Evolutionary conservation across 345 rosid genomes (phyloP), one percentile per base, ranked within the genome.

Genomic region (Eucalyptus lansdowneana): DNA sequence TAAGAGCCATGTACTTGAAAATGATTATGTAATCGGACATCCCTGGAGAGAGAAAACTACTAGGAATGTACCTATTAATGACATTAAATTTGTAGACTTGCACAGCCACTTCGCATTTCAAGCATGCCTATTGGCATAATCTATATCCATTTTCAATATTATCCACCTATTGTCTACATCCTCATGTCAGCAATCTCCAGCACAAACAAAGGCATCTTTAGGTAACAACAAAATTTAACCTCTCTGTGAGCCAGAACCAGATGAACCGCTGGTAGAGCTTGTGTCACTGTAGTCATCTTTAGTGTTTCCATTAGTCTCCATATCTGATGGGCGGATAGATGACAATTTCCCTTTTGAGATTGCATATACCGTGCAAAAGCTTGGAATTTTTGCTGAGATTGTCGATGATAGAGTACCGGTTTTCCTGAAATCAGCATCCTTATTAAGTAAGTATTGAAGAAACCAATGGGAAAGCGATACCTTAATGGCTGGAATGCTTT

Each of bases 291-390:
- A 89, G 25, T 93, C 95, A 88, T 90, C 96, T 89, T 89, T 93
- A 67, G 65, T 86, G 90, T 94, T 94, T 88, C 89, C 92, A 62
- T 88, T 94, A 37, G 95, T 81, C 88, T 94, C 98, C 69, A 89
- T 90, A 69, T 95, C 94, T 50, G 98, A 95, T 76, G 97, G 97
- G 51, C 98, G 95, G 87, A 97, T 93, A 3, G 98, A 95, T 90
- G 94, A 89, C 88, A 97, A 88, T 89, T 96, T 95, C 88, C 96
- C 98, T 89, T 94, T 95, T 14, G 97, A 97, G 90, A 96, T 92
- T 29, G 94, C 97, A 88, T 95, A 97, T 51, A 97, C 95, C 2
- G 98, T 95, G 88, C 99, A 97, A 91, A 93, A 96, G 87, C 91
- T 93, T 21, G 99, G 99, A 44, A 91, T 91, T 87, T 91, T 89